These are phyloP conservation scores for Pistacia atlantica DNA, from an alignment of 345 rosid species.

Conservation along the genomic window DNA sequence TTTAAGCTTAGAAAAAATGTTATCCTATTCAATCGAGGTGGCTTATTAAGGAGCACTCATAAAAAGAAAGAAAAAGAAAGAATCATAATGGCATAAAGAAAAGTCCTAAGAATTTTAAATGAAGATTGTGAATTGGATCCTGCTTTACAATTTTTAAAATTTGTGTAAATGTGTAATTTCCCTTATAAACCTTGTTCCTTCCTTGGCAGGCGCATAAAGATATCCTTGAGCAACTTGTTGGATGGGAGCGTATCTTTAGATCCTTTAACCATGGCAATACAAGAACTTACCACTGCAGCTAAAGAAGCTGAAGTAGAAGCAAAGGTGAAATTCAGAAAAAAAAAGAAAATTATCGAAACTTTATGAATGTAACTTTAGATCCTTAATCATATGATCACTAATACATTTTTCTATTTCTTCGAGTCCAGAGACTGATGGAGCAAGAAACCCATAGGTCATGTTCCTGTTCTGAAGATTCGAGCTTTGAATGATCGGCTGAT, in stretches of 20 bases:
- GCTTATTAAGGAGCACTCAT: background rate
- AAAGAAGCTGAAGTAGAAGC: constrained; percentile 60
- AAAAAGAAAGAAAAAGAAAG: background rate
- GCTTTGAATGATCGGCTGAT: constrained; percentile 80
- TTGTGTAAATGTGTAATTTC: background rate
- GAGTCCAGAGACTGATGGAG: constrained; percentile 51
- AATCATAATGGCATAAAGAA: background rate
- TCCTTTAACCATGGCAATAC: constrained; percentile 60
- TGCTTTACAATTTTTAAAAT: background rate
- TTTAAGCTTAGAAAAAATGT: too few species aligned
- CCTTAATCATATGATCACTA: background rate
- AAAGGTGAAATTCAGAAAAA: constrained; percentile 36
- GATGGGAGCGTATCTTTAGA: constrained; percentile 44
- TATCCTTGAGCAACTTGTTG: constrained; percentile 47
- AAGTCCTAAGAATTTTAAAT: background rate
- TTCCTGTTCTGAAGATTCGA: constrained; percentile 42
- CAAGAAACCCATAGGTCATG: constrained; percentile 29
- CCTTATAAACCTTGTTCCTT: background rate
- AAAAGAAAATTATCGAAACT: background rate
- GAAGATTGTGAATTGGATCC: background rate
- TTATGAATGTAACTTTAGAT: background rate
- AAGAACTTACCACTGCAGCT: constrained; percentile 60
- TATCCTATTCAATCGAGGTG: background rate
- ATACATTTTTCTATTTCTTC: constrained; percentile 5
- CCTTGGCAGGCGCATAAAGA: constrained; percentile 51